Evolutionary conservation across 2,329 filamentous ascomycete species (phyloP).

Genomic region (Dothideomycetidae sp.): DNA sequence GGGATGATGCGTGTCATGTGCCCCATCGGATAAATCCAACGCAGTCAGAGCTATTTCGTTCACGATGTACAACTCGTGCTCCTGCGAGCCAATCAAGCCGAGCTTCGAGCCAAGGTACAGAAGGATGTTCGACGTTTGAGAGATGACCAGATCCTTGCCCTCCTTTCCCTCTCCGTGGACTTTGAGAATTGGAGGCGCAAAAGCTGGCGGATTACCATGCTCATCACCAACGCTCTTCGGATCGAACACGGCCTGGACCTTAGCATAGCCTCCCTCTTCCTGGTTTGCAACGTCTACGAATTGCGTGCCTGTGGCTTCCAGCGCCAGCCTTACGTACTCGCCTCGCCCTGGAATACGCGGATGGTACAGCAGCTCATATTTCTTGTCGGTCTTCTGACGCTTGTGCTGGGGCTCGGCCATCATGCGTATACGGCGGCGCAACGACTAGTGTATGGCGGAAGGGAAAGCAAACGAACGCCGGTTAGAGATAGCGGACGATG

Average conservation of each 20-base stretch:
- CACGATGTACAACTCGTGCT: slow-evolving; percentile 40
- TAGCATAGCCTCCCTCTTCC: slow-evolving; percentile 35
- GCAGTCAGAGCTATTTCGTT: slow-evolving; percentile 54
- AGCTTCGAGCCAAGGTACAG: slow-evolving; percentile 51
- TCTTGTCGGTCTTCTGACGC: slow-evolving; percentile 9
- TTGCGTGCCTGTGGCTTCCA: slow-evolving; percentile 51
- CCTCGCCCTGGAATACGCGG: slow-evolving; percentile 57
- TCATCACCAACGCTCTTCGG: slow-evolving; percentile 35
- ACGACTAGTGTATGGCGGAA: neutral
- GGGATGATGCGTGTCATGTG: slow-evolving; percentile 66
- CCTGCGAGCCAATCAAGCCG: slow-evolving; percentile 39
- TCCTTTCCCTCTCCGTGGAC: slow-evolving; percentile 35
- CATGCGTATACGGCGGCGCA: no score
- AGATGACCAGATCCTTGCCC: slow-evolving; percentile 44
- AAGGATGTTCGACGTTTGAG: slow-evolving; percentile 60
- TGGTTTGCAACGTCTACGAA: slow-evolving; percentile 49
- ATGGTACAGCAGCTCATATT: slow-evolving; percentile 58
- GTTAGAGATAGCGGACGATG: no score
- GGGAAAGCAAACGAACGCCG: slow-evolving; percentile 1
- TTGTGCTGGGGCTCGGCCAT: slow-evolving; percentile 8
- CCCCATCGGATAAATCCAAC: slow-evolving; percentile 56
- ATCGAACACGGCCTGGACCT: slow-evolving; percentile 36
- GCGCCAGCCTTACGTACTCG: slow-evolving; percentile 56
- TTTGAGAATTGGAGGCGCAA: slow-evolving; percentile 53
- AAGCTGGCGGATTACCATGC: slow-evolving; percentile 45